Base-by-base conservation (phyloP, 352 stramenopile species). In the Hyaloperonospora arabidopsidis region DNA sequence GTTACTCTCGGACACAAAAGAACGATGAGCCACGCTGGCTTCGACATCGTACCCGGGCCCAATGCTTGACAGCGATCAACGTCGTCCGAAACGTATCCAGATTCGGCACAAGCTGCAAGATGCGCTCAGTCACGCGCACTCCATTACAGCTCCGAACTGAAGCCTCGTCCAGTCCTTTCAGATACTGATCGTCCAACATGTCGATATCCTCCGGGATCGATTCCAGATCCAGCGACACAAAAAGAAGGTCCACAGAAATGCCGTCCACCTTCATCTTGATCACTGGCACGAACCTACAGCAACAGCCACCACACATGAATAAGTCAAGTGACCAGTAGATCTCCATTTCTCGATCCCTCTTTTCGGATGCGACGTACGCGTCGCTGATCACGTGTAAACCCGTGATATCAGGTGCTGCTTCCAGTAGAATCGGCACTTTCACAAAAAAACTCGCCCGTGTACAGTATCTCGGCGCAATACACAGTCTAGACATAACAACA, bases 81-180 rank as follows among this genome's bases (percentile, higher is more conserved):
- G 92, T 95, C 4, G 87, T 86, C 25, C 88, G 77, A 63, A 98
- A 98, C 13, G 69, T 67, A 17, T 86, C 70, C 34, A 72, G 54
- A 35, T 95, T 68, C 1, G 88, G 84, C 35, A 98, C 86, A 3
- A 97, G 74, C 48, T 95, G 75, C 36, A 97, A 63, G 39, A 98
- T 94, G 14, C 89, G 86, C 61, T 98, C 93, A 0, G 92, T 97
- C 10, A 98, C 94, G n/a, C 95, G 80, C 18, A 93, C 91, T 21
- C 95, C 95, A 60, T 98, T 98, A 38, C 97, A 79, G 57, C 85
- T 97, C 29, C 96, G 73, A 4, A 97, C 79, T 11, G 81, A 88
- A 35, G 83, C 63, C 52, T 98, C 94, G 62, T 99, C 95, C 8
- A 97, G 88, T 18, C 97, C 76, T 3, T 62, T 57, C 15, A 97